A percentile compares a stretch with the other conserved stretches of the same genome.
phyloP scores from a whole-genome alignment of 2,329 filamentous ascomycete genomes.

The Colletotrichum sp. region DNA sequence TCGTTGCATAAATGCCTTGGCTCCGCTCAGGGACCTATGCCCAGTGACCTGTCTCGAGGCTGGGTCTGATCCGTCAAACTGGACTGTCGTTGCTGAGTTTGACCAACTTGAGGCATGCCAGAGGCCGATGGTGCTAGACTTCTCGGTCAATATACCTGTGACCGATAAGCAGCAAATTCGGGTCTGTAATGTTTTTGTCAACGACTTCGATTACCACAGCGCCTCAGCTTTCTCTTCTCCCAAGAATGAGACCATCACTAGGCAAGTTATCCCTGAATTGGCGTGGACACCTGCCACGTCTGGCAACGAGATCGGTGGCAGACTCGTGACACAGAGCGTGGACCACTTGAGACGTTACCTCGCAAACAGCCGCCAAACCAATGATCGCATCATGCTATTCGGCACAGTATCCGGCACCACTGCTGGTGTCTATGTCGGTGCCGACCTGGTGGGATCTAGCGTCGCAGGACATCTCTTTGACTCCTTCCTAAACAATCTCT shows the following conservation, averaged over 20 bases:
- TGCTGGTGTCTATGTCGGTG: slow-evolving; percentile 26
- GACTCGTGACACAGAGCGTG: neutral
- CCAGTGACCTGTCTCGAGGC: neutral
- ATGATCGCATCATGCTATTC: slow-evolving; percentile 6
- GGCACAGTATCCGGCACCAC: neutral
- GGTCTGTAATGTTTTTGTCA: neutral
- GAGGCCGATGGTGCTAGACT: neutral
- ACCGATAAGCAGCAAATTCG: slow-evolving; percentile 7
- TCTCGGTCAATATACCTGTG: neutral
- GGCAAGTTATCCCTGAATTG: neutral
- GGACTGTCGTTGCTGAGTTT: slow-evolving; percentile 4
- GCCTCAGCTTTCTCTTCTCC: neutral
- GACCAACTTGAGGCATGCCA: slow-evolving; percentile 1
- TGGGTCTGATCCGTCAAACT: slow-evolving; percentile 1
- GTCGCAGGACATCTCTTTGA: slow-evolving; percentile 1
- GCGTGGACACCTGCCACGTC: slow-evolving; percentile 6
- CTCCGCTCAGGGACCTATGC: neutral
- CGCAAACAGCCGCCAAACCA: neutral
- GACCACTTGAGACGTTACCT: slow-evolving; percentile 4
- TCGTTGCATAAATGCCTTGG: neutral
- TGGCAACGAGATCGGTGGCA: neutral
- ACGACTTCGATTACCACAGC: neutral
- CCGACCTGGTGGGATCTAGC: slow-evolving; percentile 18
- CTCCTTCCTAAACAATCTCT: neutral
- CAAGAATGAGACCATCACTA: neutral